A percentile compares a stretch with the other conserved stretches of the same genome.
These are phyloP conservation scores for Saturnispora sanitii DNA, from an alignment of 805 yeast genomes.

Conservation along the genomic window DNA sequence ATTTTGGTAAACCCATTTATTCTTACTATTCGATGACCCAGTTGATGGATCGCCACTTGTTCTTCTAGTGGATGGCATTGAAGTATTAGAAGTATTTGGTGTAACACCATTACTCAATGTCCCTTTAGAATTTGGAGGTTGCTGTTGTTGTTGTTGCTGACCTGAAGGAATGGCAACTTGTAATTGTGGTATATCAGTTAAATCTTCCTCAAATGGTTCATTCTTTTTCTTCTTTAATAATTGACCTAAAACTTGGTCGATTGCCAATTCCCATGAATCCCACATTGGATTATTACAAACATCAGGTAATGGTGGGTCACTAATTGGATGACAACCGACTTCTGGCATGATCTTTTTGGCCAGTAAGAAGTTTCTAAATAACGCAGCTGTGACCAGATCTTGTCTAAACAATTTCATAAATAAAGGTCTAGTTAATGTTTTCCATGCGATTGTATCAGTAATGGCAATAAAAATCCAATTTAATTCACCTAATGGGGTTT, in stretches of 20 bases:
- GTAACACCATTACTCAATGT: background rate
- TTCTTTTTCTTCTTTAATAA: slow-evolving; percentile 34
- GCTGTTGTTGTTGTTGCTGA: slow-evolving; percentile 1
- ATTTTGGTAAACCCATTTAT: slow-evolving; percentile 56
- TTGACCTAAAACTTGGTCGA: slow-evolving; percentile 83
- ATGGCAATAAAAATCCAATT: slow-evolving; percentile 98
- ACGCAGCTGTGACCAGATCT: slow-evolving; percentile 92
- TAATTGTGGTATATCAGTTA: slow-evolving; percentile 24
- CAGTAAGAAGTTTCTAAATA: slow-evolving; percentile 82
- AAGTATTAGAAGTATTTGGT: slow-evolving; percentile 11
- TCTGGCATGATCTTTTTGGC: slow-evolving; percentile 93
- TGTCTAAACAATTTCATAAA: slow-evolving; percentile 89
- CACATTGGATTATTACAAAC: slow-evolving; percentile 83
- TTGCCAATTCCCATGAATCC: slow-evolving; percentile 97
- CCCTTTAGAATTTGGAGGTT: background rate
- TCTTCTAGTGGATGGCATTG: slow-evolving; percentile 1
- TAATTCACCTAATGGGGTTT: slow-evolving; percentile 92
- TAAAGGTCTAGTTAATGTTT: slow-evolving; percentile 73
- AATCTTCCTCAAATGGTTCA: slow-evolving; percentile 19
- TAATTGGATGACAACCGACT: slow-evolving; percentile 86
- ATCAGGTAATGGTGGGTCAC: slow-evolving; percentile 89
- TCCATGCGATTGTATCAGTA: slow-evolving; percentile 98
- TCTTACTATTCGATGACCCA: slow-evolving; percentile 6
- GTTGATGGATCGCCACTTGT: background rate
- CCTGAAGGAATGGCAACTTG: slow-evolving; percentile 13